Evolutionary conservation across 164 flowering plant species (phyloP), one percentile per base, ranked within the genome.

Genomic region (Brasenia schreberi): DNA sequence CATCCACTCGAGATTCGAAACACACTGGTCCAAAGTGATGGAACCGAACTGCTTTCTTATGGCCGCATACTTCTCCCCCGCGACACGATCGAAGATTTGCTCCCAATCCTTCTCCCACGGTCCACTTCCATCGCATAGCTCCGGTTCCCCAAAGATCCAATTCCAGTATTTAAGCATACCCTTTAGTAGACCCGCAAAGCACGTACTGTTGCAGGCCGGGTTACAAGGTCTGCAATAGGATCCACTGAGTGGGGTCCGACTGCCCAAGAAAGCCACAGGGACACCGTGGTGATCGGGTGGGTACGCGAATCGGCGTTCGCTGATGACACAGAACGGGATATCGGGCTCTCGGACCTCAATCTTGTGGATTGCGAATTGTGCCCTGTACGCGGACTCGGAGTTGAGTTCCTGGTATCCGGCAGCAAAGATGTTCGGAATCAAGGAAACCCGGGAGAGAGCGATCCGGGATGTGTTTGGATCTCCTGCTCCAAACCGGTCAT

Each of bases 201-300:
- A 89, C 5, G 70, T 62, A 1, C 87, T 92, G 5, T 7, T 64
- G 62, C 97, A 91, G 1, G 66, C 81, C 2, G 88, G 77, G 65
- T 18, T 79, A 73, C 99, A 94, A 4, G 97, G 96, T 84, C 99
- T 68, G 81, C 97, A 94, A 64, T 94, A 91, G 19, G 89, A 87
- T n/a, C 99, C 99, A 42, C 92, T 94, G 27, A 91, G 74, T 0
- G 96, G 94, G 1, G 97, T 96, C 0, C 65, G 80, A 68, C 97
- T 89, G 18, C 85, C 76, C 69, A 94, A 5, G 4, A 96, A 79
- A 5, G 92, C 96, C 65, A 94, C 99, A 0, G 96, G 99, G 2
- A 94, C 99, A 0, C 94, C 97, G 64, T 10, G 81, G 23, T 74
- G 71, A n/a, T 27, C 5, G 18, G 96, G 97, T 0, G 97, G 96